Conservation (phyloP, 2,329 filamentous ascomycete species). For the Aspergillus versicolor region DNA sequence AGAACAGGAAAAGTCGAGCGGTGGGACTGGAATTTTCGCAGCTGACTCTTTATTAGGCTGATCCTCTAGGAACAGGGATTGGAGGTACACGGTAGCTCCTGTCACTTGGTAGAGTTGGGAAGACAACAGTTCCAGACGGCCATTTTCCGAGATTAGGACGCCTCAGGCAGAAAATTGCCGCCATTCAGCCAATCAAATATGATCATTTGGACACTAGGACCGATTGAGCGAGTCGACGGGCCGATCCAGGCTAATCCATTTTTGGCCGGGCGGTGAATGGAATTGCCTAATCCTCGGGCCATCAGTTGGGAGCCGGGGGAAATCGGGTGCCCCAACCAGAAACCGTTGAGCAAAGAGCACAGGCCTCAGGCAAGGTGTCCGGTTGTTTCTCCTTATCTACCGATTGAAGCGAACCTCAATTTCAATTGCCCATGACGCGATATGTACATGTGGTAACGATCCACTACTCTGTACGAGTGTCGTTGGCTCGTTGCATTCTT, state of each 20-base stretch:
- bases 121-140: not conserved
- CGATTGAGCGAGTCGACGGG: not conserved
- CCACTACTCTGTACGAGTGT: no score
- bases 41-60: not conserved
- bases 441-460: no score
- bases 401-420: not conserved
- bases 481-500: no score
- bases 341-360: conserved; percentile 11
- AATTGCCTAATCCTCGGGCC: conserved; percentile 11
- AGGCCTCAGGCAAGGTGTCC: not conserved
- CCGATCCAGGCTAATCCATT: conserved; percentile 7
- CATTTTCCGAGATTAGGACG: no score
- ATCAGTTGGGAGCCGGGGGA: conserved; percentile 23
- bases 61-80: conserved; percentile 6
- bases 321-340: conserved; percentile 21
- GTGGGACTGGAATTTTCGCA: conserved; percentile 10
- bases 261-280: conserved; percentile 8
- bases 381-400: not conserved
- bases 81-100: conserved; percentile 12
- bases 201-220: not conserved
- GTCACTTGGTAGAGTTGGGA: conserved; percentile 1
- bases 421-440: not conserved
- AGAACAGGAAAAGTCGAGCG: conserved; percentile 7
- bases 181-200: not conserved
- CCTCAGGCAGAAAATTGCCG: no score